Base-by-base conservation (phyloP, 129 eudicot genomes). In the Ambrosia trifida region DNA sequence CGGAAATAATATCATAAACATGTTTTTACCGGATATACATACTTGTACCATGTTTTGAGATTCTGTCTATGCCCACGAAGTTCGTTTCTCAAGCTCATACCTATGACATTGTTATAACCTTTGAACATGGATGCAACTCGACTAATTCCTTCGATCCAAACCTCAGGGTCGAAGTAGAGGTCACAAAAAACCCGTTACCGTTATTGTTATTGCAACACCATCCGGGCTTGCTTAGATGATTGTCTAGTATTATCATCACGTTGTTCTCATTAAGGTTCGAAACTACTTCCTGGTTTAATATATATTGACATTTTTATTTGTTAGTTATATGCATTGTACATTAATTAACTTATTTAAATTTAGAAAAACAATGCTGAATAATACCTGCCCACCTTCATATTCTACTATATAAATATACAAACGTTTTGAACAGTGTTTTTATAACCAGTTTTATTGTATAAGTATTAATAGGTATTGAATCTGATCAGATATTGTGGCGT, bases 71-170 rank as follows among this genome's bases (percentile, higher is more conserved):
- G 85, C 0, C 97, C 97, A 14, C 97, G 85, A 19, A 91, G 96
- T 74, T 91, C 97, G 38, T 91, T 92, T 68, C 98, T 84, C 72
- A 92, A 66, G 86, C 98, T 92, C 96, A 92, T 86, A 30, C 80
- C 98, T 11, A 88, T 81, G 9, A 92, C 95, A 73, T 86, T 80
- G 16, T 70, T 49, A 70, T 75, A 73, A 45, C 17, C 79, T 11
- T 79, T 81, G 64, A 89, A 92, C 66, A 83, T 81, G 60, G 88
- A 74, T 66, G 98, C 98, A 43, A 92, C 81, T 70, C 79, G 82
- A 47, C 76, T 69, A 38, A 92, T 70, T 24, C 98, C 96, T 5
- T 70, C 76, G 13, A 89, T 56, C 98, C 98, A 92, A 14, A 78
- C 68, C 7, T 89, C 76, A 2, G 96, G 88, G 50, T 86, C 75